Evolutionary conservation across 2,329 filamentous ascomycete genomes (phyloP).

Genomic region (Fusarium cyanostomum): DNA sequence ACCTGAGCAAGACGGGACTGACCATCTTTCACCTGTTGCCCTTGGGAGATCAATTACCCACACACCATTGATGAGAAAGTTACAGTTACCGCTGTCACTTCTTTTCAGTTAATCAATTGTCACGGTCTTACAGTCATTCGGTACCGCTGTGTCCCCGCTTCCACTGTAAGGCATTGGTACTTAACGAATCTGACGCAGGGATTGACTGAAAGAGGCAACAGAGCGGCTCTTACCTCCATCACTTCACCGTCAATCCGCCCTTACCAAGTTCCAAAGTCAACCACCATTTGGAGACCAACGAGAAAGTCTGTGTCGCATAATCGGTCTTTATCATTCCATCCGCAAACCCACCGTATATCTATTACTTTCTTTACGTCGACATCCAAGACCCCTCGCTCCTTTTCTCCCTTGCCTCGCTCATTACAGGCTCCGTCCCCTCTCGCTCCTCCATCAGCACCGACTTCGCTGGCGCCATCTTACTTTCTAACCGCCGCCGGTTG

Average conservation of each 20-base stretch:
- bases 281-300: slow-evolving; percentile 2
- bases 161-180: slow-evolving; percentile 25
- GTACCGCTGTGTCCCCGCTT: slow-evolving; percentile 17
- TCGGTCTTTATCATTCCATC: slow-evolving; percentile 26
- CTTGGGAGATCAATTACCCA: not conserved
- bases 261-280: slow-evolving; percentile 18
- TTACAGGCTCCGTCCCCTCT: slow-evolving; percentile 10
- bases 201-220: slow-evolving; percentile 23
- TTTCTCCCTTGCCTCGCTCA: slow-evolving; percentile 32
- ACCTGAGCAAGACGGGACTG: not conserved
- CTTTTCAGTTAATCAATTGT: slow-evolving; percentile 14
- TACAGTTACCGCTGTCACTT: not conserved
- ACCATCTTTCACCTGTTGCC: not conserved
- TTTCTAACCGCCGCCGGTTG: slow-evolving; percentile 27
- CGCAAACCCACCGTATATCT: slow-evolving; percentile 23
- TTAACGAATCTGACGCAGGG: slow-evolving; percentile 24
- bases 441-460: slow-evolving; percentile 25
- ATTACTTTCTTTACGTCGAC: slow-evolving; percentile 14
- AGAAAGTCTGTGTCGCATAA: slow-evolving; percentile 22
- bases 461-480: slow-evolving; percentile 23
- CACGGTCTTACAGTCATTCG: not conserved
- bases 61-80: not conserved
- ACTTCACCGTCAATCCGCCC: slow-evolving; percentile 37
- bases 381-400: slow-evolving; percentile 20
- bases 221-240: slow-evolving; percentile 22